Base-by-base conservation (phyloP, 2,329 filamentous ascomycete species). In the Dactylellina parvicollis region DNA sequence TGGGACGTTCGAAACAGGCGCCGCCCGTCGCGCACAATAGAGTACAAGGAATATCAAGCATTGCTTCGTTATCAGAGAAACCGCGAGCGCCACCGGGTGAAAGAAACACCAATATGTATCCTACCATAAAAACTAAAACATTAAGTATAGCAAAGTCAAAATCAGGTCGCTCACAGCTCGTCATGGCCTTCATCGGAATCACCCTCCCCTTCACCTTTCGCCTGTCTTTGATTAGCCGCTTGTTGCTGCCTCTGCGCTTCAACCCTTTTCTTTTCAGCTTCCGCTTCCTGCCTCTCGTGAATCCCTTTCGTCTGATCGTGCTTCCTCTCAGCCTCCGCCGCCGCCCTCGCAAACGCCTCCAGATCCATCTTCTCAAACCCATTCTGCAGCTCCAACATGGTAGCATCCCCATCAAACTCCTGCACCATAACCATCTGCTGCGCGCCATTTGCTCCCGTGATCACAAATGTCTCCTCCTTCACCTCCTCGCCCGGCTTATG, bases 361-460 rank as follows among this genome's bases (percentile, higher is more conserved):
- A 88, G 87, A 75, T 88, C 86, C 5, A 89, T 87, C 1, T 88
- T 86, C 0, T 91, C 91, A 40, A 90, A 79, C 77, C 87, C 85
- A 79, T 90, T 85, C 67, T 96, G 81, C 78, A 91, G 84, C 75
- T 88, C 85, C 77, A 86, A 86, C 79, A 96, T 83, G 47, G 88
- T 84, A 76, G 94, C 83, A 12, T 87, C 86, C 78, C 65, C 14
- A 26, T 88, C 86, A 36, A 96, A 83, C 75, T 93, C 88, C 34
- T 89, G 87, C 26, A 87, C 85, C 3, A 85, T 86, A 59, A 92
- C 81, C 36, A 86, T 83, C 57, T 87, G 84, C 8, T 90, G 80
- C 67, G 85, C 82, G 8, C 90, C 88, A 18, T 88, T 87, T 44
- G 90, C 84, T 42, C 86, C 84, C 76, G 85, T 82, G 18, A 83